Percentiles rank a stretch among this genome's conserved stretches.
Conservation (phyloP, 805 yeast species). For the Pichia cephalocereana region DNA sequence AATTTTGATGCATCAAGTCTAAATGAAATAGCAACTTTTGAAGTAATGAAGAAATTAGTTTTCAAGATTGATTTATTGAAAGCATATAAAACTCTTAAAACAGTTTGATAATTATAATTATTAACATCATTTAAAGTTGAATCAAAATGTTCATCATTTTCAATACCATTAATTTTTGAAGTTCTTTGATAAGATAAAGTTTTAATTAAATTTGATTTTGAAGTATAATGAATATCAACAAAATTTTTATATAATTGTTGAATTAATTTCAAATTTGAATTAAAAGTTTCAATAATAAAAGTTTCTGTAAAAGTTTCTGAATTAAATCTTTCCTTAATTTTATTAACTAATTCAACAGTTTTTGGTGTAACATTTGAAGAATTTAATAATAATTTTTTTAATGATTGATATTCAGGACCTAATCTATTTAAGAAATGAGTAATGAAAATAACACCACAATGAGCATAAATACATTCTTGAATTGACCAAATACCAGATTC, state of each 20-base stretch:
- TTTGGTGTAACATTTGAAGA: constrained; percentile 45
- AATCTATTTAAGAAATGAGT: constrained; percentile 91
- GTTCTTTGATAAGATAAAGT: constrained; percentile 85
- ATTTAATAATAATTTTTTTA: constrained; percentile 50
- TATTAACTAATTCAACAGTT: constrained; percentile 66
- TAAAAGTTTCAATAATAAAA: constrained; percentile 69
- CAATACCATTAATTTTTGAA: constrained; percentile 65
- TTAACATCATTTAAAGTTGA: constrained; percentile 60
- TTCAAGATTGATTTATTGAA: constrained; percentile 85
- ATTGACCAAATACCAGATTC: constrained; percentile 72
- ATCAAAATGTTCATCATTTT: constrained; percentile 67
- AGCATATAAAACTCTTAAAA: constrained; percentile 61
- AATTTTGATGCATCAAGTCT: constrained; percentile 72
- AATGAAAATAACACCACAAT: constrained; percentile 84
- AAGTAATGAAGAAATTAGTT: constrained; percentile 88
- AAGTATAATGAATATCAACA: constrained; percentile 82
- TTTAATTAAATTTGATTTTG: constrained; percentile 50
- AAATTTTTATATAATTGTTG: constrained; percentile 82
- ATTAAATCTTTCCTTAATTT: constrained; percentile 81
- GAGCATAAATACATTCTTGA: constrained; percentile 92
- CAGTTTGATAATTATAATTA: constrained; percentile 70
- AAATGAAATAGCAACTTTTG: constrained; percentile 92
- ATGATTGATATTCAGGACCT: constrained; percentile 78
- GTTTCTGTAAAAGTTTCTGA: constrained; percentile 88
- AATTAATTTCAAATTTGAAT: constrained; percentile 59